A percentile compares a stretch with the other conserved stretches of the same genome.
phyloP scores from a whole-genome alignment of 805 yeast species.

The Maudiozyma bulderi region DNA sequence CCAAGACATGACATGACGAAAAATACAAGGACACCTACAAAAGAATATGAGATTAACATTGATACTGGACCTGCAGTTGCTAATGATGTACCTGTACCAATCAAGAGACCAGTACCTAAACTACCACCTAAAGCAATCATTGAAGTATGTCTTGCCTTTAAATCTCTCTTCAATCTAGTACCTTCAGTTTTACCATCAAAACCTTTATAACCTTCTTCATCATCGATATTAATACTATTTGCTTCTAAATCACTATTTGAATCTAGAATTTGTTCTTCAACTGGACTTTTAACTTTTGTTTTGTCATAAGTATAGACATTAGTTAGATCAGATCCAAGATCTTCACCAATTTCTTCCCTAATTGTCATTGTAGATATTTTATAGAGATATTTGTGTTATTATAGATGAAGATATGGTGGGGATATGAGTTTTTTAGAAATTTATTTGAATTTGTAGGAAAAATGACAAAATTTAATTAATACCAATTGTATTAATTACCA shows the following conservation, averaged over 20 bases:
- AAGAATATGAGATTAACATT: slow-evolving; percentile 49
- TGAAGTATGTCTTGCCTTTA: slow-evolving; percentile 49
- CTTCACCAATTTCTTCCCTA: not conserved
- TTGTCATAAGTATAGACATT: not conserved
- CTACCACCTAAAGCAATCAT: slow-evolving; percentile 82
- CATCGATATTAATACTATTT: not conserved
- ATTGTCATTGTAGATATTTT: not conserved
- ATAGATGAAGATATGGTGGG: not conserved
- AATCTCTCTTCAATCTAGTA: slow-evolving; percentile 18
- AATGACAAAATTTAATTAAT: no score
- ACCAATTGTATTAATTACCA: no score
- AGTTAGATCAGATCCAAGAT: not conserved
- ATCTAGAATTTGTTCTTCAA: slow-evolving; percentile 2
- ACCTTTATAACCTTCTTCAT: not conserved
- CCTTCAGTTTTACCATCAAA: slow-evolving; percentile 12
- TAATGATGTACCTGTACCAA: slow-evolving; percentile 67
- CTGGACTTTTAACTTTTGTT: not conserved
- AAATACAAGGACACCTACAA: slow-evolving; percentile 64
- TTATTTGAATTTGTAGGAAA: no score
- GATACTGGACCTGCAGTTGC: slow-evolving; percentile 57
- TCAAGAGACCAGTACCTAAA: slow-evolving; percentile 68
- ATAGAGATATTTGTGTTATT: no score
- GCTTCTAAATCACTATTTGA: slow-evolving; percentile 5
- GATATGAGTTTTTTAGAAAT: no score
- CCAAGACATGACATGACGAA: slow-evolving; percentile 62